Conservation (phyloP, 1,139 yeast genomes). For the Taphrina wiesneri region DNA sequence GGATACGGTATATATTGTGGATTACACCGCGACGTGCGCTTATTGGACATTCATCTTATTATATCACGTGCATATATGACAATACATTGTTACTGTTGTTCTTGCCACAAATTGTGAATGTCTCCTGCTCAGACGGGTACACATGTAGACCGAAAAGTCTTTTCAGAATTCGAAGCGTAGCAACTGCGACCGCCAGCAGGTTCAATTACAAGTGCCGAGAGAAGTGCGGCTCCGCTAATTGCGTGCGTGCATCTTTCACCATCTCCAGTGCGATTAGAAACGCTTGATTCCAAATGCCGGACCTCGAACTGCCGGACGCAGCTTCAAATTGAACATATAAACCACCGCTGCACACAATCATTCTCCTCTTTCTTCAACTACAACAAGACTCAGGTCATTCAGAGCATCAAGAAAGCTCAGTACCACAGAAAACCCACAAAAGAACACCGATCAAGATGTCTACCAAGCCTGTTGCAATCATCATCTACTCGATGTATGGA, state of each 20-base stretch:
- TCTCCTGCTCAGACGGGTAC: too few relatives aligned
- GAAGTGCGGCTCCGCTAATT: neutral
- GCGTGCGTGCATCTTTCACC: too few relatives aligned
- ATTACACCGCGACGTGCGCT: neutral
- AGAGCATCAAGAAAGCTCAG: neutral
- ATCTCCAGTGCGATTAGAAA: too few relatives aligned
- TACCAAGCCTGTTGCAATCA: constrained; percentile 58
- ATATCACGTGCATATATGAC: too few relatives aligned
- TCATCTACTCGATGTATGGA: constrained; percentile 75
- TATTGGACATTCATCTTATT: too few relatives aligned
- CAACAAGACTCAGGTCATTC: neutral
- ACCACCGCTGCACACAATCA: too few relatives aligned
- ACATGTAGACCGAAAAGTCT: too few relatives aligned
- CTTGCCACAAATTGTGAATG: too few relatives aligned
- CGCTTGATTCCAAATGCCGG: neutral
- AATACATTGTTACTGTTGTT: too few relatives aligned
- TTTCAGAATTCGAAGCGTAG: too few relatives aligned
- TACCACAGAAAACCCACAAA: neutral
- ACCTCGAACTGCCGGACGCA: neutral
- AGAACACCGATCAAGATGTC: constrained; percentile 13
- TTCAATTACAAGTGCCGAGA: neutral
- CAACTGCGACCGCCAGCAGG: too few relatives aligned
- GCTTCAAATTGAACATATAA: neutral
- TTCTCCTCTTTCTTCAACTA: neutral
- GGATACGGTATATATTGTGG: neutral